Base-by-base conservation (phyloP, 805 yeast species). In the Lipomyces oligophaga region DNA sequence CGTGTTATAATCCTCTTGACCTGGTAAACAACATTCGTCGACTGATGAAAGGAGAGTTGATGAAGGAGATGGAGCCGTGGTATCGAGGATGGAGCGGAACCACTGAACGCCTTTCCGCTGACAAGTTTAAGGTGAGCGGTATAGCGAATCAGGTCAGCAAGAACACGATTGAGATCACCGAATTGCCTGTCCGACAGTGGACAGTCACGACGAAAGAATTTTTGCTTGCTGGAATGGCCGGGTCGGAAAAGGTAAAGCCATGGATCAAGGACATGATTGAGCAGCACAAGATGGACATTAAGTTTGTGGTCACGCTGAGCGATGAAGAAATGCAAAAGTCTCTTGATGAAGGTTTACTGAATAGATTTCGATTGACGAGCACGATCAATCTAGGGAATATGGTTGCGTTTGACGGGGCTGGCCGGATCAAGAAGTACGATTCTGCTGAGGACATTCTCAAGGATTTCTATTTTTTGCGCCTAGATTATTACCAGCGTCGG, bases 191-290 rank as follows among this genome's bases (percentile, higher is more conserved):
- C 10, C 83, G 83, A 54, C 80, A 85, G 63, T 93, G 98, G 98
- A 93, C 95, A 1, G 77, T 84, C 45, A 83, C 81, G 37, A 80
- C 90, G 75, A 93, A 90, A 65, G 96, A 89, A 61, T 85, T 77
- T 58, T 70, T 93, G 56, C 67, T 85, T 50, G 75, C 78, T 45
- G 94, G 89, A 20, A 69, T 86, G 30, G 54, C 77, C 34, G 89
- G 89, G n/a, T 76, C 72, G 43, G 96, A 88, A 28, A 87, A 83
- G 60, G 69, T 66, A 15, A 74, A 74, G 47, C 78, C 88, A 20
- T 90, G 97, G 95, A 87, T 90, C 52, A 89, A 86, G 58, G 97
- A 90, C 66, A 78, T 89, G 81, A 87, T 83, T 57, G 98, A 93
- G 62, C 96, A 90, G 64, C 98, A 93, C 65, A 85, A 87, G 15